Evolutionary conservation across 805 yeast species (phyloP).

Genomic region (Pichia membranifaciens): DNA sequence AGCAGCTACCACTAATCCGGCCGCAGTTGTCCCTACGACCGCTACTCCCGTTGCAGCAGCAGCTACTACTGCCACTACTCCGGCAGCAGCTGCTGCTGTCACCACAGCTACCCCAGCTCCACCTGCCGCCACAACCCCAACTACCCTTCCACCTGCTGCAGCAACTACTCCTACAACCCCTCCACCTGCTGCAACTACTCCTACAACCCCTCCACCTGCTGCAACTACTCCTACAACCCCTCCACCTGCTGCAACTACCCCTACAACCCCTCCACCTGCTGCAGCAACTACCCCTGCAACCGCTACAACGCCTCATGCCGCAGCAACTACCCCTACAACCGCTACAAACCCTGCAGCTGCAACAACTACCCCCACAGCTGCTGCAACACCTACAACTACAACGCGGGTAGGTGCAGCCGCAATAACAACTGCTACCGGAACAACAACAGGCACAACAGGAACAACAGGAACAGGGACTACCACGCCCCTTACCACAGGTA

Average conservation of each 20-base stretch:
- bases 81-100: conserved; percentile 5
- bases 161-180: conserved; percentile 12
- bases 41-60: conserved; percentile 10
- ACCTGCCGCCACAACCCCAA: conserved; percentile 6
- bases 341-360: conserved; percentile 6
- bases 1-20: conserved; percentile 4
- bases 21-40: conserved; percentile 5
- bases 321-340: not conserved
- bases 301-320: not conserved
- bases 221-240: conserved; percentile 10
- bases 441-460: conserved; percentile 12
- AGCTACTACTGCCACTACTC: conserved; percentile 9
- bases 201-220: conserved; percentile 9
- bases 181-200: conserved; percentile 6
- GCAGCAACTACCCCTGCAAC: not conserved
- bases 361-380: conserved; percentile 8
- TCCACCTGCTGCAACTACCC: conserved; percentile 16
- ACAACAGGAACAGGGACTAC: conserved; percentile 15
- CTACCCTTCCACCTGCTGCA: conserved; percentile 7
- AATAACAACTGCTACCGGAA: conserved; percentile 9
- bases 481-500: too few relatives aligned
- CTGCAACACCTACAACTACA: conserved; percentile 11
- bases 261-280: conserved; percentile 5
- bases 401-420: conserved; percentile 9
- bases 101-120: conserved; percentile 12